Evolutionary conservation across 768 basidiomycete genomes (phyloP).

Genomic region (Suillus paluster): DNA sequence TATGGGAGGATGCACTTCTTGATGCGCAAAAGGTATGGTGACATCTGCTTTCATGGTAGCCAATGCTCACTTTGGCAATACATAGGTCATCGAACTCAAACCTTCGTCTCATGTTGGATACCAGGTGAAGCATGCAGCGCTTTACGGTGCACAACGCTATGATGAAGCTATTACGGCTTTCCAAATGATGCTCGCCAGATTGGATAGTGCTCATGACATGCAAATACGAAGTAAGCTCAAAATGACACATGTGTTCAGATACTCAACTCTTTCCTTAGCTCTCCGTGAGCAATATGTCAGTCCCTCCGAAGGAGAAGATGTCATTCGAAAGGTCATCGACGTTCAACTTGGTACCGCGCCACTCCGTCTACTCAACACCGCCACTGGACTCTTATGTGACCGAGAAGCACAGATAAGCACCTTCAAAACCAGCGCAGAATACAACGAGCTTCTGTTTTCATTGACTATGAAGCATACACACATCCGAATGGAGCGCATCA

Average conservation of each 20-base stretch:
- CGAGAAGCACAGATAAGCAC: background rate
- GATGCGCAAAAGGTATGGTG: too few species aligned
- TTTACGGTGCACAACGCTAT: too few species aligned
- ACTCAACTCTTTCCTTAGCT: background rate
- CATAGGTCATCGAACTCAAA: too few species aligned
- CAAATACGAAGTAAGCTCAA: background rate
- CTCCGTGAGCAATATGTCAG: background rate
- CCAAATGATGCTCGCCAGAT: too few species aligned
- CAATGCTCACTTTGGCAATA: too few species aligned
- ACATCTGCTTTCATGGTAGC: too few species aligned
- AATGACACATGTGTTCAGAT: background rate
- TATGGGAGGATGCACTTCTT: too few species aligned
- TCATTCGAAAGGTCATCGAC: background rate
- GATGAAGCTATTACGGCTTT: too few species aligned
- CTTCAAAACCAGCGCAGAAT: background rate
- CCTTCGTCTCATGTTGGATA: too few species aligned
- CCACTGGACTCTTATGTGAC: background rate
- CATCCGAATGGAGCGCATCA: background rate
- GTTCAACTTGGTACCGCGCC: background rate
- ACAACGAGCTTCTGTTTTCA: background rate
- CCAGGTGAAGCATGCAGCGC: too few species aligned
- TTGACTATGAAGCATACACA: background rate
- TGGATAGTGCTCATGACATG: too few species aligned
- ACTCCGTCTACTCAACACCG: background rate
- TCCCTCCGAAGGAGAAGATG: background rate